Base-by-base conservation (phyloP, 1,284 basidiomycete genomes). In the Ceratobasidium sp. region DNA sequence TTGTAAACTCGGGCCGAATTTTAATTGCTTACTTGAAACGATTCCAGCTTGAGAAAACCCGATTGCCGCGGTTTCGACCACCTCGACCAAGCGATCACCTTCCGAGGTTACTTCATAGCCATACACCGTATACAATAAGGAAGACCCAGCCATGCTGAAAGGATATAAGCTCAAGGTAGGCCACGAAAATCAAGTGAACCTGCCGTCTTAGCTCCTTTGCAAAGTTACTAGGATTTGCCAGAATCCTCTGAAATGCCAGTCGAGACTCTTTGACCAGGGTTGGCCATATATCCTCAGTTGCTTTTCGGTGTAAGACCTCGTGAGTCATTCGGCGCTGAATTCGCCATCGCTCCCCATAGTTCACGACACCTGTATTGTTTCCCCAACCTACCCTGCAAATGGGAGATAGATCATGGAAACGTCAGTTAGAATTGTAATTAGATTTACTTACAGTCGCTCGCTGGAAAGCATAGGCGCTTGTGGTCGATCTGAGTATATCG, bases 401-500 rank as follows among this genome's bases (percentile, higher is more conserved):
- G 27, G 8, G 3, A 12, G 22, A n/a, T 17, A 5, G n/a, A 34
- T 17, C 42, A 31, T 17, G 7, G 15, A n/a, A n/a, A n/a, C n/a
- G n/a, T n/a, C n/a, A n/a, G n/a, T n/a, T n/a, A n/a, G n/a, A n/a
- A n/a, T n/a, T n/a, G n/a, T n/a, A n/a, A n/a, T n/a, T n/a, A n/a
- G n/a, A n/a, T n/a, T n/a, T 12, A 27, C 56, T 58, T n/a, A 58
- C 56, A 58, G 56, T 13, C 34, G 25, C 13, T 32, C 31, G 17
- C 40, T 40, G 29, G n/a, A 15, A n/a, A 58, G 7, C 70, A 73
- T 69, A 34, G 54, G 31, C 10, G 69, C 22, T 17, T 64, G 4
- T 5, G 72, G 68, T 2, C 72, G 53, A 20, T 68, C 64, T n/a
- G 68, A 64, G 38, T 71, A 71, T 5, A 68, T 71, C 29, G 49